Evolutionary conservation across 129 eudicot genomes (phyloP).

Genomic region (Arctium minus): DNA sequence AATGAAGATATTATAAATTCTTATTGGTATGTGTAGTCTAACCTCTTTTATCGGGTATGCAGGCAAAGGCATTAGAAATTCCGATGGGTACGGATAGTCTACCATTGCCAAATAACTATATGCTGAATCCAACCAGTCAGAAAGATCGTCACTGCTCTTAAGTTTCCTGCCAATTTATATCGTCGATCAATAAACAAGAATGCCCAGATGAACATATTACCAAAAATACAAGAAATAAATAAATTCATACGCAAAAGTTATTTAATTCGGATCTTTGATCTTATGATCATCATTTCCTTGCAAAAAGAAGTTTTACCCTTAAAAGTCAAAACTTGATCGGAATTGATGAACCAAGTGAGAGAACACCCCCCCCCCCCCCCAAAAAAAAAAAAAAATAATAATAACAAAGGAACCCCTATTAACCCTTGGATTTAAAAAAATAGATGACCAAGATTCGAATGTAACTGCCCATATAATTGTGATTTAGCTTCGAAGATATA

Average conservation of each 20-base stretch:
- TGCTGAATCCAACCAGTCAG: constrained; percentile 75
- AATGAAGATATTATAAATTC: not conserved
- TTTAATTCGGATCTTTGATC: too few species aligned
- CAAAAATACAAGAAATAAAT: not conserved
- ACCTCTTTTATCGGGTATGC: constrained; percentile 92
- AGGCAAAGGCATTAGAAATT: constrained; percentile 88
- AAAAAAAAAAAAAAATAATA: too few species aligned
- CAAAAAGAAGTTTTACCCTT: too few species aligned
- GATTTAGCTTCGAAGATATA: too few species aligned
- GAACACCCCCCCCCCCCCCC: too few species aligned
- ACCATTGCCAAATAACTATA: constrained; percentile 90
- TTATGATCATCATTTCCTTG: too few species aligned
- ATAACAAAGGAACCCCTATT: too few species aligned
- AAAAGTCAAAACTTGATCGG: too few species aligned
- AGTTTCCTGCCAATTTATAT: constrained; percentile 49
- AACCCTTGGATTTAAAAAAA: too few species aligned
- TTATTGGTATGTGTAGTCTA: not conserved
- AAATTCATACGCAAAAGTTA: not conserved
- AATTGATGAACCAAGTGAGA: too few species aligned
- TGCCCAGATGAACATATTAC: not conserved
- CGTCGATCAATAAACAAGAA: not conserved
- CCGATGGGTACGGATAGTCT: constrained; percentile 77
- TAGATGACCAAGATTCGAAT: too few species aligned
- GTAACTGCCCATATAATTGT: not conserved
- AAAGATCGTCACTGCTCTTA: constrained; percentile 51